Evolutionary conservation across 371 early-diverging fungal genomes (phyloP).

Genomic region (Mucor mucedo): DNA sequence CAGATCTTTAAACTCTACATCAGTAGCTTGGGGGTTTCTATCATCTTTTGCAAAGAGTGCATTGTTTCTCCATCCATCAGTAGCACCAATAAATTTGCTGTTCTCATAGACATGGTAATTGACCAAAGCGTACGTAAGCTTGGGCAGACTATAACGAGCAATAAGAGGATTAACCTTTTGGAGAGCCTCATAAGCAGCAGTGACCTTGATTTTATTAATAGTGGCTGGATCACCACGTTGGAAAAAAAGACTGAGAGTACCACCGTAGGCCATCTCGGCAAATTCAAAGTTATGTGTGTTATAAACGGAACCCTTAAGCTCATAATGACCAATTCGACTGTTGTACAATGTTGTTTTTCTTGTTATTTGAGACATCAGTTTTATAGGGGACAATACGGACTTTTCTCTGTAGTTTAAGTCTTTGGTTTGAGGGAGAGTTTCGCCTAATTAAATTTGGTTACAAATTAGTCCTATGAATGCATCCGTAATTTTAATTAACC

Average conservation of each 20-base stretch:
- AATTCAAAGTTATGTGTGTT: slow-evolving; percentile 10
- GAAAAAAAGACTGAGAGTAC: slow-evolving; percentile 2
- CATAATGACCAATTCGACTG: slow-evolving; percentile 9
- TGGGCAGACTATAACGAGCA: background rate
- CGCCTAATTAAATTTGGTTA: too few relatives aligned
- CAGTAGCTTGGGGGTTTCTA: slow-evolving; percentile 1
- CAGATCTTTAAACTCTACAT: background rate
- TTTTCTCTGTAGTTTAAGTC: too few relatives aligned
- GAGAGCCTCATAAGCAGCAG: background rate
- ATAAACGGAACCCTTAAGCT: background rate
- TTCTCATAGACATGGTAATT: slow-evolving; percentile 14
- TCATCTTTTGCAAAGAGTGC: background rate
- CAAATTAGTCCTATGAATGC: too few relatives aligned
- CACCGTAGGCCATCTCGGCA: slow-evolving; percentile 14
- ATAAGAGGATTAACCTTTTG: slow-evolving; percentile 3
- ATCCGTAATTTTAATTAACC: too few relatives aligned
- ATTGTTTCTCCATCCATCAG: background rate
- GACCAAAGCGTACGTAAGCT: slow-evolving; percentile 7
- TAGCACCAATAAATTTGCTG: background rate
- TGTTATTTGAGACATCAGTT: slow-evolving; percentile 10
- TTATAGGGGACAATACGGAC: slow-evolving; percentile 8
- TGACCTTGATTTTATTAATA: background rate
- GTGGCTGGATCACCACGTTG: background rate
- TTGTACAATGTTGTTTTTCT: background rate
- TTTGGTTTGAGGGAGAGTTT: too few relatives aligned